A percentile compares a stretch with the other conserved stretches of the same genome.
Evolutionary conservation across 169 alveolate species (phyloP).

Genomic region (Plasmodium malariae): DNA sequence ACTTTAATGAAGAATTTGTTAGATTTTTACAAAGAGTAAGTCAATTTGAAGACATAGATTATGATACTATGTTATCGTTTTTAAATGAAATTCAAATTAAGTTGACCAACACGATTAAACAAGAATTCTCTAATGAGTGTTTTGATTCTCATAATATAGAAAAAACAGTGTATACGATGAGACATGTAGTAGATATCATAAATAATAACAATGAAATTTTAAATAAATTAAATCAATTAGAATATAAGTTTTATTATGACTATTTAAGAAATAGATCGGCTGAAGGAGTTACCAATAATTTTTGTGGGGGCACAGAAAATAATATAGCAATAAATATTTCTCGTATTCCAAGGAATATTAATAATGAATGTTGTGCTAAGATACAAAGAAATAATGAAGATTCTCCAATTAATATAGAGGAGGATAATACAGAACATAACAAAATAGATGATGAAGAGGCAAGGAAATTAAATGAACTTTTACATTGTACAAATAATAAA

Average conservation of each 20-base stretch:
- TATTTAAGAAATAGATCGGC: constrained; percentile 26
- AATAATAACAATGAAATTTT: constrained; percentile 73
- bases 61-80: constrained; percentile 55
- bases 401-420: neutral
- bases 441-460: constrained; percentile 19
- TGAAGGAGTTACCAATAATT: too few relatives aligned
- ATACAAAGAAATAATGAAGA: neutral
- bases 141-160: constrained; percentile 43
- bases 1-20: constrained; percentile 66
- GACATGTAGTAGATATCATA: constrained; percentile 47
- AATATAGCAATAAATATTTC: constrained; percentile 14
- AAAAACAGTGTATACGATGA: constrained; percentile 47
- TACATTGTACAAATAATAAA: neutral
- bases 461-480: constrained; percentile 15
- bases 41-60: constrained; percentile 57
- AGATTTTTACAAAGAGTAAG: constrained; percentile 45
- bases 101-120: constrained; percentile 8
- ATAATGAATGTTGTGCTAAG: constrained; percentile 14
- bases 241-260: constrained; percentile 65
- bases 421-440: neutral
- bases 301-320: too few relatives aligned
- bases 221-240: constrained; percentile 65
- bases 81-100: constrained; percentile 47
- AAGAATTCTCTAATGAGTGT: constrained; percentile 20
- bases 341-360: neutral